Conservation (phyloP, 148 eudicot species). For the Rhododendron williamsianum region DNA sequence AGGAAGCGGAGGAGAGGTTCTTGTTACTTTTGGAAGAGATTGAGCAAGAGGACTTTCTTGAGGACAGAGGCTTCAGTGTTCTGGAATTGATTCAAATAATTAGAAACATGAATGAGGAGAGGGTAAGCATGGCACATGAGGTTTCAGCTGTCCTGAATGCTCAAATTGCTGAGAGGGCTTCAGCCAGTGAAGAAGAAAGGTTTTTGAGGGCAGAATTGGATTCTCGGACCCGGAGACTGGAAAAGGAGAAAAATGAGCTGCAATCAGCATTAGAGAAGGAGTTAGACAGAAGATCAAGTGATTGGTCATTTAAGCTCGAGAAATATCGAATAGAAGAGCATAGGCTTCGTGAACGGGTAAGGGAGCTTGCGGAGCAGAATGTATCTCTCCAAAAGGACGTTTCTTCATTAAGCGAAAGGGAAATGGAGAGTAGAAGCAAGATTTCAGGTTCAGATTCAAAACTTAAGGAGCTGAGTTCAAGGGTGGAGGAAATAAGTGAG, state of each 20-base stretch:
- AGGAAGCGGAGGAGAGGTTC: slow-evolving; percentile 62
- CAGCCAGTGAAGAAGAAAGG: slow-evolving; percentile 37
- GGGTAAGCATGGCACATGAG: slow-evolving; percentile 48
- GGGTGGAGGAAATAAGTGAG: slow-evolving; percentile 44
- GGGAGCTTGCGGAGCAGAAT: slow-evolving; percentile 95
- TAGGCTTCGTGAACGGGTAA: slow-evolving; percentile 78
- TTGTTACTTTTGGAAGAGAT: slow-evolving; percentile 56
- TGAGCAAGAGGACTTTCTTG: slow-evolving; percentile 47
- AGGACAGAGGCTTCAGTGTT: slow-evolving; percentile 34
- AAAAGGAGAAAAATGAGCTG: slow-evolving; percentile 72
- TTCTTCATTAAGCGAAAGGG: slow-evolving; percentile 58
- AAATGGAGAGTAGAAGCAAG: slow-evolving; percentile 37
- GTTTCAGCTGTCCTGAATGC: slow-evolving; percentile 44
- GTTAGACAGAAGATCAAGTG: slow-evolving; percentile 85
- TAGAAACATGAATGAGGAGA: slow-evolving; percentile 57
- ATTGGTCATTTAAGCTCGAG: slow-evolving; percentile 77
- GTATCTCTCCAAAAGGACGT: slow-evolving; percentile 86
- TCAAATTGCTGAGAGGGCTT: slow-evolving; percentile 51
- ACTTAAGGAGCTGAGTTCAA: slow-evolving; percentile 42
- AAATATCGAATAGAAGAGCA: slow-evolving; percentile 76
- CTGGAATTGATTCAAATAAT: slow-evolving; percentile 53
- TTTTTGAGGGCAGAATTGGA: slow-evolving; percentile 36
- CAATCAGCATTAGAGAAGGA: slow-evolving; percentile 69
- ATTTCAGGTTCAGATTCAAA: slow-evolving; percentile 42
- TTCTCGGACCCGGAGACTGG: slow-evolving; percentile 41